Evolutionary conservation across 2,329 filamentous ascomycete species (phyloP).

Genomic region (Davidsoniella virescens): DNA sequence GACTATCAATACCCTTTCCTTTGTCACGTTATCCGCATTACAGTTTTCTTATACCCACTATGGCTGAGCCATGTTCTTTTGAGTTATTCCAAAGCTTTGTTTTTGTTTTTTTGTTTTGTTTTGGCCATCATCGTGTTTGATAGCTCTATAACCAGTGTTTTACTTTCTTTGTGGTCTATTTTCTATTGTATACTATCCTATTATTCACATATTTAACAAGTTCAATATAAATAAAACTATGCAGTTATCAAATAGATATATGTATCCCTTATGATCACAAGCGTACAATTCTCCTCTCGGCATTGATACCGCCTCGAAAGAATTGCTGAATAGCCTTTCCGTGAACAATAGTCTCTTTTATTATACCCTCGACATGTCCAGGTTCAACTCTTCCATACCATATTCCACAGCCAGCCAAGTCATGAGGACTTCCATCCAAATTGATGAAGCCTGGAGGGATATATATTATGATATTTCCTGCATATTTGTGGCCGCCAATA

Average conservation of each 20-base stretch:
- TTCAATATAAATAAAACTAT: background rate
- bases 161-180: background rate
- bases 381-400: conserved; percentile 74
- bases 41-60: too few relatives aligned
- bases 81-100: conserved; percentile 1
- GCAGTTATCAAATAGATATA: background rate
- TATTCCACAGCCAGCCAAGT: conserved; percentile 53
- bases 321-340: conserved; percentile 54
- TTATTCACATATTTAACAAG: background rate
- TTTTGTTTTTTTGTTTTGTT: too few relatives aligned
- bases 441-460: conserved; percentile 38
- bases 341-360: conserved; percentile 50
- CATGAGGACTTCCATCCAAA: conserved; percentile 23
- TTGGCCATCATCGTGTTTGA: background rate
- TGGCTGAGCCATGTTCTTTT: too few relatives aligned
- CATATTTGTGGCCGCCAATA: conserved; percentile 72
- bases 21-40: too few relatives aligned
- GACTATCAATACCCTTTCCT: too few relatives aligned
- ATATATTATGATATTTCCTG: conserved; percentile 72
- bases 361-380: conserved; percentile 58
- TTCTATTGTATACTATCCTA: background rate
- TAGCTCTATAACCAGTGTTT: background rate
- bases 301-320: conserved; percentile 53
- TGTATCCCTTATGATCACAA: background rate
- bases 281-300: conserved; percentile 30